These are phyloP conservation scores for Aethionema arabicum DNA, from an alignment of 345 rosid genomes.

Conservation along the genomic window DNA sequence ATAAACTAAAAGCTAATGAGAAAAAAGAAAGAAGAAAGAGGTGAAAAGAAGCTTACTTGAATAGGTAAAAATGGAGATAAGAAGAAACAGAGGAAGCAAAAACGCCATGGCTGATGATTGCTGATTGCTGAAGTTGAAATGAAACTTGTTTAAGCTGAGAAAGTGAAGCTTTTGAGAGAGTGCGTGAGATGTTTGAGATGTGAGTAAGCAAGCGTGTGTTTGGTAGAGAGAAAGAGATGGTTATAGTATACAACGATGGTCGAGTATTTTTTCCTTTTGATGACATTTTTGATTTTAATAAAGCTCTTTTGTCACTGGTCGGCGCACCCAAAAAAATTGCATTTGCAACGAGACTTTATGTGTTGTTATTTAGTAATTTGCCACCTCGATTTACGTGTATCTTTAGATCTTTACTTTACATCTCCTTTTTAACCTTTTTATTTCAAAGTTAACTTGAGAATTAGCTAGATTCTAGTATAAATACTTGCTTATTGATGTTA, in stretches of 20 bases:
- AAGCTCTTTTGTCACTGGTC: too few species aligned
- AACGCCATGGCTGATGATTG: constrained; percentile 48
- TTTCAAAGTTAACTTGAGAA: too few species aligned
- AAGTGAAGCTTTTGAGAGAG: background rate
- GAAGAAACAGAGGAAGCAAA: constrained; percentile 46
- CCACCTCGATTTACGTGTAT: too few species aligned
- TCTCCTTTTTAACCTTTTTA: too few species aligned
- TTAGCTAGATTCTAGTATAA: too few species aligned
- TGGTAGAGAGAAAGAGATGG: constrained; percentile 12
- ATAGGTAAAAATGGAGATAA: constrained; percentile 52
- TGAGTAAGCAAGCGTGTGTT: constrained; percentile 4
- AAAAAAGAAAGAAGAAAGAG: background rate
- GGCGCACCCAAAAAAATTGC: too few species aligned
- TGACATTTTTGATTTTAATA: constrained; percentile 10
- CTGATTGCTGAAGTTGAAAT: background rate
- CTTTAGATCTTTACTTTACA: too few species aligned
- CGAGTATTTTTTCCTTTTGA: background rate
- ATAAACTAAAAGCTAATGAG: background rate
- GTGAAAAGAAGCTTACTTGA: constrained; percentile 57
- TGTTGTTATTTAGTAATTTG: too few species aligned
- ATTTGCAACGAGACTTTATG: too few species aligned
- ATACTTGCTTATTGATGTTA: too few species aligned
- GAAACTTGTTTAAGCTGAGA: background rate
- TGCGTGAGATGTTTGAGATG: background rate
- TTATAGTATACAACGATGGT: constrained; percentile 17